phyloP scores from a whole-genome alignment of 345 rosid species.

The Citrus glauca region DNA sequence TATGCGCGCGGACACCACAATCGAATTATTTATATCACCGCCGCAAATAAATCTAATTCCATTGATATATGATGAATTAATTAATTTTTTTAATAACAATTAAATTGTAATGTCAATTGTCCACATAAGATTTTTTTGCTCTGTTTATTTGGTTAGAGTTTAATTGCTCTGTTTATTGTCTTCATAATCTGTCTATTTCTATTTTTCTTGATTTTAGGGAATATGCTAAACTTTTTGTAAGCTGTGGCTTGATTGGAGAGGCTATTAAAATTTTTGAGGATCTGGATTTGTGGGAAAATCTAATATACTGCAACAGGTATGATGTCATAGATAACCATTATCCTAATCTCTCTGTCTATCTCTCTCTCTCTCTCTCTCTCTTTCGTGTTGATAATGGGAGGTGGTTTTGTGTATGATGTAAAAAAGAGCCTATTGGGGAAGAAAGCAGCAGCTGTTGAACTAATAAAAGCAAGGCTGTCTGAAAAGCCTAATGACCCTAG shows the following conservation, averaged over 20 bases:
- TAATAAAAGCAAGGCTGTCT: conserved; percentile 61
- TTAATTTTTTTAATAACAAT: too few relatives aligned
- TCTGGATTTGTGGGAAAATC: conserved; percentile 87
- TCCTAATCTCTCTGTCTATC: not conserved
- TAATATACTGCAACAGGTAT: conserved; percentile 80
- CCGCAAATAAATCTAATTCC: too few relatives aligned
- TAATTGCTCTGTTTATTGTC: not conserved
- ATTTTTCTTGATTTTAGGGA: conserved; percentile 50
- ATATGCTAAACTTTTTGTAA: conserved; percentile 75
- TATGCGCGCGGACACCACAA: too few relatives aligned
- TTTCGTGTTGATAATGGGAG: not conserved
- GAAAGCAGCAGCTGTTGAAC: conserved; percentile 89
- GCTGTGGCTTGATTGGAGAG: conserved; percentile 86
- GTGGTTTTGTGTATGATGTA: conserved; percentile 10
- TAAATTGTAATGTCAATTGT: too few relatives aligned
- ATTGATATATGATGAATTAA: too few relatives aligned
- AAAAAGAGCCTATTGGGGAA: conserved; percentile 67
- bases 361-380: too few relatives aligned
- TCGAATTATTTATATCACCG: too few relatives aligned
- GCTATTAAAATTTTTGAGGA: conserved; percentile 78
- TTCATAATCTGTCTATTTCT: conserved; percentile 5
- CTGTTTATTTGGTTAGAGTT: conserved; percentile 4
- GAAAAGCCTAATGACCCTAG: conserved; percentile 80
- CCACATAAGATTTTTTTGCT: too few relatives aligned
- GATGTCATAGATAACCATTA: conserved; percentile 4